Evolutionary conservation across 129 eudicot species (phyloP).

Genomic region (Saussurea involucrata): DNA sequence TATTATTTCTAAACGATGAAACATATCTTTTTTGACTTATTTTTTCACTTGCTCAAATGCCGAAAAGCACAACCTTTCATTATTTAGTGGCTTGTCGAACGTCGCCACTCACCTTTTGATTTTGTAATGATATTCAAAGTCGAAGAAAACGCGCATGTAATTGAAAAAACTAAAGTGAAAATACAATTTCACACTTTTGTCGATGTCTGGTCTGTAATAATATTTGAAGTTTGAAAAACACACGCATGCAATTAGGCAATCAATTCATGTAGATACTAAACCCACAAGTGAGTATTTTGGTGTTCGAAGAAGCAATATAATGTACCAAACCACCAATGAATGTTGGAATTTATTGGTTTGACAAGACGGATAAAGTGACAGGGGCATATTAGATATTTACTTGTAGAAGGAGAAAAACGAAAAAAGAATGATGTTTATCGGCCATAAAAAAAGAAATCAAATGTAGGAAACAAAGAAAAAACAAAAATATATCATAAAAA

Average conservation of each 20-base stretch:
- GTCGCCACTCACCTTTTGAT: neutral
- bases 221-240: neutral
- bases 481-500: neutral
- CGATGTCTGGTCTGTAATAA: neutral
- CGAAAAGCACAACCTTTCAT: neutral
- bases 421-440: neutral
- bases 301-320: constrained; percentile 21
- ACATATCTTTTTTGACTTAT: neutral
- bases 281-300: constrained; percentile 25
- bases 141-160: neutral
- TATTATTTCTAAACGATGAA: neutral
- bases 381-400: neutral
- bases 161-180: neutral
- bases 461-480: neutral
- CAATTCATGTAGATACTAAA: constrained; percentile 26
- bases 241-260: constrained; percentile 27
- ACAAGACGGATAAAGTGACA: constrained; percentile 7
- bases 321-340: constrained; percentile 29
- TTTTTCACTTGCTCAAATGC: neutral
- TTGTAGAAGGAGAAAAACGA: neutral
- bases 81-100: neutral
- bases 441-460: neutral
- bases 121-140: neutral
- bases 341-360: constrained; percentile 19
- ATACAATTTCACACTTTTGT: neutral